phyloP scores from a whole-genome alignment of 106 monocot genomes.

The Dendrobium officinale region DNA sequence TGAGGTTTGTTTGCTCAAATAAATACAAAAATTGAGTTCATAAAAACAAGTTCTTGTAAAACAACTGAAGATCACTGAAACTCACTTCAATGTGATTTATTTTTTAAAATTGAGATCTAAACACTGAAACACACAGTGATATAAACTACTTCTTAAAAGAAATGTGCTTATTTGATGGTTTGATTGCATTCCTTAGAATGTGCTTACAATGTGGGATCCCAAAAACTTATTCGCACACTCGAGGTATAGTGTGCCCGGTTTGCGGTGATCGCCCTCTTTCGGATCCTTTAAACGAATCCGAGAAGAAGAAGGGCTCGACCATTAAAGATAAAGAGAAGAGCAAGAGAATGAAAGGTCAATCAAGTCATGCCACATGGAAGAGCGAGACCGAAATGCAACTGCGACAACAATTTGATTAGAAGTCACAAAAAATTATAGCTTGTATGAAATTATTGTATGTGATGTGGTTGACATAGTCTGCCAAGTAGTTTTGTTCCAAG shows the following conservation, averaged over 20 bases:
- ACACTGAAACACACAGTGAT: too few species aligned
- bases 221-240: constrained; percentile 72
- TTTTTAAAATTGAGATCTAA: too few species aligned
- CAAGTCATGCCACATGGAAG: constrained; percentile 88
- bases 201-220: constrained; percentile 87
- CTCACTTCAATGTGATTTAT: too few species aligned
- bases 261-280: constrained; percentile 68
- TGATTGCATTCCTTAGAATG: constrained; percentile 41
- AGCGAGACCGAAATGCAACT: constrained; percentile 95
- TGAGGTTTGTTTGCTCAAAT: too few species aligned
- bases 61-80: too few species aligned
- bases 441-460: not conserved
- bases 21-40: too few species aligned
- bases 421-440: not conserved
- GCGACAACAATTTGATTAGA: constrained; percentile 81
- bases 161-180: not conserved
- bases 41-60: too few species aligned
- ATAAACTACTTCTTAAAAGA: too few species aligned
- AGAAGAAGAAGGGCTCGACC: constrained; percentile 76
- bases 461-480: too few species aligned
- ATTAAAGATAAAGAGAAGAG: constrained; percentile 96
- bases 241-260: constrained; percentile 76
- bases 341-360: constrained; percentile 96
- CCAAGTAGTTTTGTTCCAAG: too few species aligned
- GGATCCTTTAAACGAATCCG: constrained; percentile 34